Conservation (phyloP, 2,329 filamentous ascomycete species). For the Alternaria longipes region DNA sequence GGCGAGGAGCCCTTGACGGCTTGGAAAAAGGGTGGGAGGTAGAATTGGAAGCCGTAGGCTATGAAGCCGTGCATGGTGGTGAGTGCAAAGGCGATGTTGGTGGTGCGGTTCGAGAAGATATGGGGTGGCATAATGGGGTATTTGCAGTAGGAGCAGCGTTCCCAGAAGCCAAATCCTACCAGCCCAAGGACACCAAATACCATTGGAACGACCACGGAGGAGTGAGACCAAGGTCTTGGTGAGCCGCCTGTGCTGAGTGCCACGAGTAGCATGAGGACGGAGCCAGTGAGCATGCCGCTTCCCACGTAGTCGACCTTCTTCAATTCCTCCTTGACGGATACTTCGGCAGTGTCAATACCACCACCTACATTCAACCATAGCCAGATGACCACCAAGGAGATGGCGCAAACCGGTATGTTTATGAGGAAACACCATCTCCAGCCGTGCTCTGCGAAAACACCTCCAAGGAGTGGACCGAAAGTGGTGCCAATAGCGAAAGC, state of each 20-base stretch:
- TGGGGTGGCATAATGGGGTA: conserved; percentile 53
- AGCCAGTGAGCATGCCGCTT: conserved; percentile 54
- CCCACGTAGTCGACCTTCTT: conserved; percentile 56
- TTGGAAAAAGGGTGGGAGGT: conserved; percentile 43
- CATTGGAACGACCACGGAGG: conserved; percentile 55
- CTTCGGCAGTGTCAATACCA: conserved; percentile 22
- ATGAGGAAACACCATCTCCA: conserved; percentile 61
- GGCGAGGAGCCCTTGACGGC: conserved; percentile 35
- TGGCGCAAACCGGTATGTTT: conserved; percentile 46
- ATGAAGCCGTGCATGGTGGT: conserved; percentile 44
- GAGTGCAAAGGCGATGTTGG: conserved; percentile 46
- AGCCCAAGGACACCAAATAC: conserved; percentile 56
- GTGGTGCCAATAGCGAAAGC: conserved; percentile 39
- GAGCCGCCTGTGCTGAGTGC: conserved; percentile 58
- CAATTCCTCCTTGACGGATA: conserved; percentile 25
- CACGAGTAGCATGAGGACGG: conserved; percentile 54
- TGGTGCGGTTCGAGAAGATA: conserved; percentile 58
- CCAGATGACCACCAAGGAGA: conserved; percentile 40
- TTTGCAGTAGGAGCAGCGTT: conserved; percentile 43
- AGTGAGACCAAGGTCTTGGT: conserved; percentile 54
- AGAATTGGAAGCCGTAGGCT: conserved; percentile 40
- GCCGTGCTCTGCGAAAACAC: conserved; percentile 42
- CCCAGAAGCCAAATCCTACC: conserved; percentile 51
- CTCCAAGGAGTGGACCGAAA: conserved; percentile 44
- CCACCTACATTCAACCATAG: conserved; percentile 42